Evolutionary conservation across 2,329 filamentous ascomycete genomes (phyloP), one percentile per base, ranked within the genome.

Genomic region (Monilinia laxa): DNA sequence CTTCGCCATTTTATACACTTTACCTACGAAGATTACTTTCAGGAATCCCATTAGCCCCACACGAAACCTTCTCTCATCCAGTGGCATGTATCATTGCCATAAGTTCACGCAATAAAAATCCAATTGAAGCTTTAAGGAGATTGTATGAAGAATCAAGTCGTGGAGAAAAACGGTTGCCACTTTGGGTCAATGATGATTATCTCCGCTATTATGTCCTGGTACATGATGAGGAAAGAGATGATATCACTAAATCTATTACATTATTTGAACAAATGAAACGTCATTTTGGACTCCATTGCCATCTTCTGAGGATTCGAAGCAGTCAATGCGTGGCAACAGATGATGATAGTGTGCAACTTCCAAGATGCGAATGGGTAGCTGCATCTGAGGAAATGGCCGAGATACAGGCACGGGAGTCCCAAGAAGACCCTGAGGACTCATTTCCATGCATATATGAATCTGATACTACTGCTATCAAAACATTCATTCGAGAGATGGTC

Each of bases 241-340:
- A 99, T 76, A 96, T 98, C 69, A 87, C 87, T 49, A 90, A 93
- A 78, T 96, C 93, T 16, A 94, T 94, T 78, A 86, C 88, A 23
- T 82, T 98, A 38, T 99, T 97, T 78, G 95, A 99, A 73, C 92
- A 97, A 78, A 99, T 99, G 96, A 99, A 98, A 79, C 88, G 95
- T n/a, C 92, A 97, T 79, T 92, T 99, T 70, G 95, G 95, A 1
- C 81, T 98, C 58, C 93, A 99, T 78, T 99, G 95, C 76, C 95
- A 99, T 78, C 83, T 99, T 14, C 82, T 99, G 45, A 84, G 96
- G 70, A 81, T 99, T 62, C 86, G 94, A 72, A 96, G 92, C 74
- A 90, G 87, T 49, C 90, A 93, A 75, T 94, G 92, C 77, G 89
- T 92, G 47, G 87, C 93, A 70, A 93, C 92, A 1, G 95, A 98